phyloP scores from a whole-genome alignment of 352 stramenopile species.

The Pythium chondricola region DNA sequence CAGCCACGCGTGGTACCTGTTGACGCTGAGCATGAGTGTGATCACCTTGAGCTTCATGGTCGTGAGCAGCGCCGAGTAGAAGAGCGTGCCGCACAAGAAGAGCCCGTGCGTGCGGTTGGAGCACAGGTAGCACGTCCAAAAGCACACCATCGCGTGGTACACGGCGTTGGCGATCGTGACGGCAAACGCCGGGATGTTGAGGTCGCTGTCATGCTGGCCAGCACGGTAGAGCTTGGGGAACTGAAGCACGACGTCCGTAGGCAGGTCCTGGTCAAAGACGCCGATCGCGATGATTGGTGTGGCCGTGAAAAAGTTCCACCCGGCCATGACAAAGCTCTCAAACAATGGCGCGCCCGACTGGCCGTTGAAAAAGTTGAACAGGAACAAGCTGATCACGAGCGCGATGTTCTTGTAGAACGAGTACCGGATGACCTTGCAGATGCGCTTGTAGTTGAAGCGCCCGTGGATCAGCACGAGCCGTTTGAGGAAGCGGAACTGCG shows the following conservation, averaged over 20 bases:
- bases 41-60: slow-evolving; percentile 75
- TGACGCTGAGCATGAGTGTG: slow-evolving; percentile 56
- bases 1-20: slow-evolving; percentile 46
- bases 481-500: slow-evolving; percentile 94
- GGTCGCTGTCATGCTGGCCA: slow-evolving; percentile 42
- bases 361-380: slow-evolving; percentile 90
- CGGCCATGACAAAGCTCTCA: slow-evolving; percentile 72
- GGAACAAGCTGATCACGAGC: slow-evolving; percentile 90
- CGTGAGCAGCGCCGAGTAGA: slow-evolving; percentile 55
- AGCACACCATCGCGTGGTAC: slow-evolving; percentile 48
- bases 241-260: slow-evolving; percentile 30
- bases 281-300: slow-evolving; percentile 86
- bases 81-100: slow-evolving; percentile 51
- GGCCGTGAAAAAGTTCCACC: slow-evolving; percentile 85
- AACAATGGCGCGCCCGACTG: slow-evolving; percentile 84
- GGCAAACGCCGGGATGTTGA: slow-evolving; percentile 54
- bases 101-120: slow-evolving; percentile 28
- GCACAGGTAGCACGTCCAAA: slow-evolving; percentile 40
- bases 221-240: slow-evolving; percentile 54
- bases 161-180: slow-evolving; percentile 48
- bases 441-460: slow-evolving; percentile 95
- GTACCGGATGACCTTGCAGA: slow-evolving; percentile 92
- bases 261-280: slow-evolving; percentile 67
- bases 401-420: slow-evolving; percentile 99
- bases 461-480: slow-evolving; percentile 94